Base-by-base conservation (phyloP, 1,284 basidiomycete genomes). In the Peniophora sp. region DNA sequence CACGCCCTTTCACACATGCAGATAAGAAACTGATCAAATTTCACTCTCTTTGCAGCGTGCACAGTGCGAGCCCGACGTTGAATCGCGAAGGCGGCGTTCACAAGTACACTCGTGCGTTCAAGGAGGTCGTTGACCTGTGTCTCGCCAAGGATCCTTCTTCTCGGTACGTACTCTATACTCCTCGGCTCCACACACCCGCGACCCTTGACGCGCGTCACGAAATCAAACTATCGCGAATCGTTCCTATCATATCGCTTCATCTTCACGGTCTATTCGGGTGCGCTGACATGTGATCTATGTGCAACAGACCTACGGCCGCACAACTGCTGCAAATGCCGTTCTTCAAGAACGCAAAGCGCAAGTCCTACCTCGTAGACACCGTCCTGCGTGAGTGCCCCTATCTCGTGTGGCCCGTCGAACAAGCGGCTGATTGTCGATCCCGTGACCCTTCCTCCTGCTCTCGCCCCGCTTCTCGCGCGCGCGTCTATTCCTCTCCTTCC, bases 51-150 rank as follows among this genome's bases (percentile, higher is more conserved):
- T 22, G 15, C 52, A 86, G 84, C 24, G 81, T 89, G 35, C 81
- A 83, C 58, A 82, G 85, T 50, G 81, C 72, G 2, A 74, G 88
- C 8, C 92, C 92, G 0, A 81, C 77, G 12, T 71, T 95, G 36
- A 79, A 91, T 60, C 76, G 87, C 11, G 75, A 81, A 47, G 79
- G 81, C 22, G 86, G 87, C 10, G 70, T 75, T n/a, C 74, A 85
- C 66, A 86, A 82, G 58, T 95, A 92, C 65, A 88, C 88, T 11
- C 82, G 82, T 52, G 78, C 79, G 1, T 90, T 95, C 68, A 85
- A 88, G 57, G 89, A 92, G 52, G 75, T 92, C 49, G 76, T 94
- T 3, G 82, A 86, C 46, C 75, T 75, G n/a, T 95, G 92, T 64
- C 73, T 95, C 42, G 74, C 76, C 49, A 94, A 94, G 65, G 88